These are phyloP conservation scores for Lodderomyces theae DNA, from an alignment of 1,139 yeast species.

Conservation along the genomic window DNA sequence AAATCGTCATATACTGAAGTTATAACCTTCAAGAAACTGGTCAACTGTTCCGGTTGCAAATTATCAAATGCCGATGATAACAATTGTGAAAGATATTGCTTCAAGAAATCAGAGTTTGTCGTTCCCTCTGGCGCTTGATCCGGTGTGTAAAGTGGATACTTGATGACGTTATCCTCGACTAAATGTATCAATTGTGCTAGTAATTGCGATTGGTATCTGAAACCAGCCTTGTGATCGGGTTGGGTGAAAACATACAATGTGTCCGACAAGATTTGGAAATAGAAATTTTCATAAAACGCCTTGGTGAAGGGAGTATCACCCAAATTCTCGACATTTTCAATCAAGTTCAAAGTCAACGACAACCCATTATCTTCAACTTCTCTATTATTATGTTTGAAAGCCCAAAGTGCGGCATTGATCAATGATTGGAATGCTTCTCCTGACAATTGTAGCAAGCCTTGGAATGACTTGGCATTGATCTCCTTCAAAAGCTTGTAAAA, in stretches of 20 bases:
- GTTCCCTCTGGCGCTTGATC: slow-evolving; percentile 84
- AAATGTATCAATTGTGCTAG: slow-evolving; percentile 81
- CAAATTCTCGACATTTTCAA: slow-evolving; percentile 81
- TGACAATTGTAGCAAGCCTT: slow-evolving; percentile 82
- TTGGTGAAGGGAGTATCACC: slow-evolving; percentile 77
- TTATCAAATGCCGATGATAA: slow-evolving; percentile 88
- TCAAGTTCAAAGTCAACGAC: slow-evolving; percentile 73
- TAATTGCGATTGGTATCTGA: slow-evolving; percentile 81
- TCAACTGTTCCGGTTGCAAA: slow-evolving; percentile 77
- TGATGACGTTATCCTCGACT: slow-evolving; percentile 72
- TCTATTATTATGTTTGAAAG: slow-evolving; percentile 93
- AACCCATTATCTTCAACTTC: slow-evolving; percentile 93
- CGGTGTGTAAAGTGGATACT: slow-evolving; percentile 69
- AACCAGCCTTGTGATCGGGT: slow-evolving; percentile 97
- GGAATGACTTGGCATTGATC: slow-evolving; percentile 80
- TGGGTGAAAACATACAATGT: slow-evolving; percentile 92
- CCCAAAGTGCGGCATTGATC: slow-evolving; percentile 95
- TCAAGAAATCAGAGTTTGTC: slow-evolving; percentile 72
- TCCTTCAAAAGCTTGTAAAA: slow-evolving; percentile 87
- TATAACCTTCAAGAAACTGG: slow-evolving; percentile 76
- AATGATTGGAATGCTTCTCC: slow-evolving; percentile 90
- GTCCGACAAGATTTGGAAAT: slow-evolving; percentile 86
- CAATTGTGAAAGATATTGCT: slow-evolving; percentile 79
- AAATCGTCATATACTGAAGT: slow-evolving; percentile 72
- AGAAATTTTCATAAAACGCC: slow-evolving; percentile 85